phyloP scores from a whole-genome alignment of 148 eudicot genomes.

The Fagopyrum homotropicum region DNA sequence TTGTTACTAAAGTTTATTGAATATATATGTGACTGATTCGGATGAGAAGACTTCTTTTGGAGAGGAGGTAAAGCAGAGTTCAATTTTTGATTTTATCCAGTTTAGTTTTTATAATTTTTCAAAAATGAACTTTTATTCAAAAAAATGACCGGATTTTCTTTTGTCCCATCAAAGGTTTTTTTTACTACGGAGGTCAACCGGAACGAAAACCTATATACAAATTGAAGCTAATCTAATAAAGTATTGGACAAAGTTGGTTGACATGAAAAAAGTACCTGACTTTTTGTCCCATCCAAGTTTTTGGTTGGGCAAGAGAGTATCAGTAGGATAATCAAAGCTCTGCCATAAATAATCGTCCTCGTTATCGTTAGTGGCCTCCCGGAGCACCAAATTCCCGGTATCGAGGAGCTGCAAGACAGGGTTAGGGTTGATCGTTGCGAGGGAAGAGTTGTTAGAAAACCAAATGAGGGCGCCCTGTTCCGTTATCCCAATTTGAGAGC shows the following conservation, averaged over 20 bases:
- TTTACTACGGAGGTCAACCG: too few species aligned
- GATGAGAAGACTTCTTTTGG: too few species aligned
- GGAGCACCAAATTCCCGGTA: conserved; percentile 46
- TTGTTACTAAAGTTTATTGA: too few species aligned
- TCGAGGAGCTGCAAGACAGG: conserved; percentile 43
- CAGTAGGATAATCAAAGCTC: conserved; percentile 62
- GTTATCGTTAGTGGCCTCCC: conserved; percentile 12
- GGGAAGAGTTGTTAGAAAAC: conserved; percentile 22
- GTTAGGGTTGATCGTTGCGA: conserved; percentile 6
- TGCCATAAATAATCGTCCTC: conserved; percentile 39
- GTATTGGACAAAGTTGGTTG: neutral
- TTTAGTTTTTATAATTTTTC: too few species aligned
- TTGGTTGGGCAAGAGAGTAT: conserved; percentile 46
- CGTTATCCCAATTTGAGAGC: conserved; percentile 13
- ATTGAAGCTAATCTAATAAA: too few species aligned
- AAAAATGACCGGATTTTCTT: too few species aligned
- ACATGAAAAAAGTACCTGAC: conserved; percentile 10
- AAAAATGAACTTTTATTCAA: too few species aligned
- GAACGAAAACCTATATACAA: too few species aligned
- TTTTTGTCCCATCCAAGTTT: conserved; percentile 40
- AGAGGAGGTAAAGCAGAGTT: neutral
- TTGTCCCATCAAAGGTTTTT: too few species aligned
- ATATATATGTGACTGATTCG: too few species aligned
- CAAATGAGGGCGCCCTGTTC: conserved; percentile 15
- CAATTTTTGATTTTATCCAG: neutral